Evolutionary conservation across 1,284 basidiomycete species (phyloP), one percentile per base, ranked within the genome.

Genomic region (Cutaneotrichosporon sp.): DNA sequence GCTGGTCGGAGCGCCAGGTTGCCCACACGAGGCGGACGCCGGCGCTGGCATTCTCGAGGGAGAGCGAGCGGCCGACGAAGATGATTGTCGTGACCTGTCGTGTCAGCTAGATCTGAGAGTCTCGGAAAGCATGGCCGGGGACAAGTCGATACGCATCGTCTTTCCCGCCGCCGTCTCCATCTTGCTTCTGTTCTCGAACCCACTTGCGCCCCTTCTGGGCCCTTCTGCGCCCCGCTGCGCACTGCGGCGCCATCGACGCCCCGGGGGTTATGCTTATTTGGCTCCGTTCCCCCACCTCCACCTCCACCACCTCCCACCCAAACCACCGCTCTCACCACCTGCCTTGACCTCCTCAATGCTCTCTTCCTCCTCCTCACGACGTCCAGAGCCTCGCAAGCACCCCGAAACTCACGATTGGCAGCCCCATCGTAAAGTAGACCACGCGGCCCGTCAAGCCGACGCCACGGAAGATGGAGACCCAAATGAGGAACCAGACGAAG

Each of bases 341-440:
- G n/a, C n/a, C n/a, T n/a, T n/a, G n/a, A n/a, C n/a, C n/a, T n/a
- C n/a, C n/a, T n/a, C n/a, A n/a, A n/a, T n/a, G n/a, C 2, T 13
- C 16, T 5, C 38, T 18, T 18, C 7, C 38, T 42, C 38, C 18
- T 18, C 16, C 38, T n/a, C 18, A 36, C 16, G 18, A 42, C 29
- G 29, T 29, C 29, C 29, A n/a, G n/a, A n/a, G n/a, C n/a, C n/a
- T n/a, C n/a, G n/a, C n/a, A 9, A 29, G 29, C 29, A 29, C 29
- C 9, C 29, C 29, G 29, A 5, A 9, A 29, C 38, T 42, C 45
- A 68, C 63, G n/a, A 69, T 69, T n/a, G 68, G 68, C 13, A 69
- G 60, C 16, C 68, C 68, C 68, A 69, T 69, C 10, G 66, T 62
- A 36, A 69, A 69, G 60, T 67, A 69, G 13, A 69, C 68, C 27